Base-by-base conservation (phyloP, 345 rosid genomes). In the Heritiera fomes region DNA sequence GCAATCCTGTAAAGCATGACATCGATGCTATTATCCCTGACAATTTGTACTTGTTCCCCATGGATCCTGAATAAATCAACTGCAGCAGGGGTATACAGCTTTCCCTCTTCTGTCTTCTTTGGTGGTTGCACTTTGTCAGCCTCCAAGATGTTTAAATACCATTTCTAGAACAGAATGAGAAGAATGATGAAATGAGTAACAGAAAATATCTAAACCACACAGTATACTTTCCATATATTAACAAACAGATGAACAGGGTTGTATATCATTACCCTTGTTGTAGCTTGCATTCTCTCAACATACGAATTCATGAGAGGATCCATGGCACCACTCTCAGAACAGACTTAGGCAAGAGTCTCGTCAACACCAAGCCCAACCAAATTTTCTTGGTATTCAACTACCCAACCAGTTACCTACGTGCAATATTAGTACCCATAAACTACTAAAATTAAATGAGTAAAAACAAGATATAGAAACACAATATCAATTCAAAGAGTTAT, bases 261-360 rank as follows among this genome's bases (percentile, higher is more conserved):
- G 59, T 50, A 28, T 50, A 15, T 53, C 32, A 45, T 85, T 86
- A 97, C 99, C 97, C 82, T 92, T 58, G 95, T 97, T 64, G 99
- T 97, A 71, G 97, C 99, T 89, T 93, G 98, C 98, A 94, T 97
- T 89, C 99, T 86, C 90, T 97, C 98, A 64, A 97, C 93, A 85
- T 97, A 97, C 34, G 98, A 86, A 83, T 97, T 91, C 99, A 97
- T 97, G 77, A 97, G 88, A 79, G 99, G 99, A 86, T 97, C 99
- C 98, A 91, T 90, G 71, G 99, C 88, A 80, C 99, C 99, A 88
- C 99, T 94, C 84, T 97, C 99, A 3, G 99, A 97, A 86, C 98
- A 94, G 83, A 97, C 98, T 93, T 97, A 98, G 76, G 99, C 99
- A 67, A 97, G 92, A 70, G 97, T 85, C 83, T 97, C 99, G 82